Evolutionary conservation across 257 asterid genomes (phyloP).

Genomic region (Ophiorrhiza pumila): DNA sequence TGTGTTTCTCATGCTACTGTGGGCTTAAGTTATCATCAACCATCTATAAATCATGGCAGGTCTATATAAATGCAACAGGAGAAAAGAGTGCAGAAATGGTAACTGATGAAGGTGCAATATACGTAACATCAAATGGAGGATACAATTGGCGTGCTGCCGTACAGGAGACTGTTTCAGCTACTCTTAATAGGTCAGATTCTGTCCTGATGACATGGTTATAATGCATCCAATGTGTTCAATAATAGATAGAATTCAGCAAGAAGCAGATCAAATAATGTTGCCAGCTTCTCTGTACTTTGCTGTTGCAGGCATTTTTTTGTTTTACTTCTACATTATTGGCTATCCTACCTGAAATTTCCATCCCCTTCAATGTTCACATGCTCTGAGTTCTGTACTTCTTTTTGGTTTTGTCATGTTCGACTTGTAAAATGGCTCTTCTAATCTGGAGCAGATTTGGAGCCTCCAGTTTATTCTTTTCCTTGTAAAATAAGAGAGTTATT

Average conservation of each 20-base stretch:
- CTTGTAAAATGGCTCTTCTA: too few species aligned
- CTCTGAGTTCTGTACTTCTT: background rate
- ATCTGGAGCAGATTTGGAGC: background rate
- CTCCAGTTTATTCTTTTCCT: background rate
- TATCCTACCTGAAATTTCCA: background rate
- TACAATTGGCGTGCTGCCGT: slow-evolving; percentile 99
- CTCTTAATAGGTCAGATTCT: slow-evolving; percentile 72
- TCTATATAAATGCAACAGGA: slow-evolving; percentile 76
- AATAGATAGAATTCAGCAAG: background rate
- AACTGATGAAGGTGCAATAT: slow-evolving; percentile 94
- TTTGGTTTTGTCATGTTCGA: background rate
- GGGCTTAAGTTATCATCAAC: slow-evolving; percentile 6
- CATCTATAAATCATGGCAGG: slow-evolving; percentile 48
- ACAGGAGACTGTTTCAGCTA: slow-evolving; percentile 97
- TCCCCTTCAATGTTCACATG: background rate
- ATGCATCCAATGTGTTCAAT: background rate
- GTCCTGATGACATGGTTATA: background rate
- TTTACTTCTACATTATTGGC: too few species aligned
- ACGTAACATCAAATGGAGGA: slow-evolving; percentile 86
- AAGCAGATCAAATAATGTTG: background rate
- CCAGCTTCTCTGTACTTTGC: background rate
- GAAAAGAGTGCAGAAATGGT: slow-evolving; percentile 92
- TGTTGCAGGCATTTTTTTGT: background rate
- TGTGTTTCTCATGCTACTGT: background rate
- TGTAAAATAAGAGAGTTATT: too few species aligned